A percentile compares a stretch with the other conserved stretches of the same genome.
Evolutionary conservation across 768 basidiomycete genomes (phyloP).

Genomic region (Pleurotus tuoliensis): DNA sequence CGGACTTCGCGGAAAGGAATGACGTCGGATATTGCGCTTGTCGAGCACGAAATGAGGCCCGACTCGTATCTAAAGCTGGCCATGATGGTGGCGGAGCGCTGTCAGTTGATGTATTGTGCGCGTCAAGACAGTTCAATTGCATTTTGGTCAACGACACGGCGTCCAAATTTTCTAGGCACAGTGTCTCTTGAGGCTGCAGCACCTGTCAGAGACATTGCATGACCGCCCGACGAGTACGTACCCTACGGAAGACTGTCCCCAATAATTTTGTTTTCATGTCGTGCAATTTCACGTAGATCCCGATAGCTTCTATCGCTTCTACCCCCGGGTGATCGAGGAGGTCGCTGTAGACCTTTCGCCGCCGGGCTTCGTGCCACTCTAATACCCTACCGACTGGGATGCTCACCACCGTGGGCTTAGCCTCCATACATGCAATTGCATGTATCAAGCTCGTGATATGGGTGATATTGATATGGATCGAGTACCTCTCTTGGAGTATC

Average conservation of each 20-base stretch:
- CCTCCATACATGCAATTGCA: constrained; percentile 51
- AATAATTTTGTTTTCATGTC: constrained; percentile 36
- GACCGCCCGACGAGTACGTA: constrained; percentile 18
- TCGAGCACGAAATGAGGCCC: constrained; percentile 28
- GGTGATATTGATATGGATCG: constrained; percentile 48
- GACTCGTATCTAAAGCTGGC: constrained; percentile 19
- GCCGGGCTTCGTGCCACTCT: constrained; percentile 35
- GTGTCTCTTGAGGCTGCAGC: constrained; percentile 29
- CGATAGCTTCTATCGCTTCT: constrained; percentile 40
- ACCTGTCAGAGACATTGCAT: constrained; percentile 24
- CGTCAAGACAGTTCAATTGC: constrained; percentile 31
- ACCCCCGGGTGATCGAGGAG: constrained; percentile 38
- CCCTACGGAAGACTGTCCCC: constrained; percentile 38
- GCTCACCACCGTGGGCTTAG: constrained; percentile 43
- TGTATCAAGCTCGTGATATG: constrained; percentile 53
- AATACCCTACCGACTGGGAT: constrained; percentile 48
- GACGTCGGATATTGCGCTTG: constrained; percentile 36
- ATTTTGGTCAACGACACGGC: constrained; percentile 37
- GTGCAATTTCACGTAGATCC: constrained; percentile 38
- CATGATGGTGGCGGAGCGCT: constrained; percentile 9
- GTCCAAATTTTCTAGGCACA: constrained; percentile 36
- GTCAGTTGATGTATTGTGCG: not conserved
- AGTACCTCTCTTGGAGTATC: constrained; percentile 29
- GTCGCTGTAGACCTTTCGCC: constrained; percentile 17
- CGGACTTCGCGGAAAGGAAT: constrained; percentile 24